A percentile compares a stretch with the other conserved stretches of the same genome.
phyloP scores from a whole-genome alignment of 345 rosid species.

The Hibiscus mutabilis region DNA sequence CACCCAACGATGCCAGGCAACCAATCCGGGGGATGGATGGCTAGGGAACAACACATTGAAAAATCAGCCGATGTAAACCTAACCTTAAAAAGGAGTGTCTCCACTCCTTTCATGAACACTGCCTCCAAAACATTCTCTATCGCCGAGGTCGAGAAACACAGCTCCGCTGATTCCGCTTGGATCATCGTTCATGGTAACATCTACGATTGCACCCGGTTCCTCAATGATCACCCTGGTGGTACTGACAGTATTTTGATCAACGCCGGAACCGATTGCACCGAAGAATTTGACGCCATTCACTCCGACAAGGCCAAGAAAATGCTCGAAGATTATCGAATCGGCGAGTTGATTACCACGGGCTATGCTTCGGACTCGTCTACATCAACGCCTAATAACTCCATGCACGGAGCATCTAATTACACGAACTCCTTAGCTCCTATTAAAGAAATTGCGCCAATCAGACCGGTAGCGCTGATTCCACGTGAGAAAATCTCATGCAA shows the following conservation, averaged over 20 bases:
- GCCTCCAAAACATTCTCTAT: conserved; percentile 35
- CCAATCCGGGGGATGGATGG: conserved; percentile 99
- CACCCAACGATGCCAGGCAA: conserved; percentile 86
- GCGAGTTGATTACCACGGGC: conserved; percentile 51
- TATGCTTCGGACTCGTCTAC: conserved; percentile 53
- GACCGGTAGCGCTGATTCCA: conserved; percentile 54
- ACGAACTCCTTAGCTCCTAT: not conserved
- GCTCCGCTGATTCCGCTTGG: conserved; percentile 74
- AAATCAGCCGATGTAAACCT: conserved; percentile 37
- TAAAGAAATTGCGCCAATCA: conserved; percentile 23
- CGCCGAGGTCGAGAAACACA: conserved; percentile 66
- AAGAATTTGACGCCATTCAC: conserved; percentile 92
- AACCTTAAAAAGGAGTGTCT: conserved; percentile 29
- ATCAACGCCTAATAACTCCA: conserved; percentile 61
- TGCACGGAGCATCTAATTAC: conserved; percentile 46
- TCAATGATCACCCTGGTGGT: conserved; percentile 89
- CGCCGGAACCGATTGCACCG: conserved; percentile 88
- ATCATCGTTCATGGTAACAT: conserved; percentile 86
- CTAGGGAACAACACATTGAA: conserved; percentile 62
- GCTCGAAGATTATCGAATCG: conserved; percentile 68
- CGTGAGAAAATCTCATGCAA: conserved; percentile 71
- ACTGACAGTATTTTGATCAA: conserved; percentile 73
- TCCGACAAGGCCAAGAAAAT: conserved; percentile 78
- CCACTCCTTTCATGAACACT: not conserved
- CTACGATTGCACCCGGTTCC: conserved; percentile 83